A percentile compares a stretch with the other conserved stretches of the same genome.
phyloP scores from a whole-genome alignment of 2,329 filamentous ascomycete genomes.

The Colletotrichum tabaci region DNA sequence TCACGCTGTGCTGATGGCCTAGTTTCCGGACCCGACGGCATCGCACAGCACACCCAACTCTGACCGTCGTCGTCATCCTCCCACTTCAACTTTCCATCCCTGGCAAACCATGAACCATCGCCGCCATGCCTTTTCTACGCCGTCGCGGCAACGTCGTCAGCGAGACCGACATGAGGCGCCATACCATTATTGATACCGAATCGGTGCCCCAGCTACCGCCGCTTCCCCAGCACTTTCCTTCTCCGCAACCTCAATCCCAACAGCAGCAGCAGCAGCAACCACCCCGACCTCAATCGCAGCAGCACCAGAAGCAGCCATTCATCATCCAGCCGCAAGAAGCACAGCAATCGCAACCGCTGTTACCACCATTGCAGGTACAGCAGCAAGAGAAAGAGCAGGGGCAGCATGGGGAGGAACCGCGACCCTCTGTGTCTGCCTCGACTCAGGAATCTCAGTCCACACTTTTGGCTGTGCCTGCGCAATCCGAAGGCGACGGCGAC shows the following conservation, averaged over 20 bases:
- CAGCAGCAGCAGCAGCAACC: slow-evolving; percentile 27
- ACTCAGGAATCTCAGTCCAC: slow-evolving; percentile 8
- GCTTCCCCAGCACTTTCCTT: slow-evolving; percentile 42
- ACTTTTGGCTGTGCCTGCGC: slow-evolving; percentile 29
- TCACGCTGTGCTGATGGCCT: slow-evolving; percentile 36
- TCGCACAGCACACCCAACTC: slow-evolving; percentile 18
- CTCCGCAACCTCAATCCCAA: slow-evolving; percentile 28
- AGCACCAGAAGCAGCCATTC: slow-evolving; percentile 26
- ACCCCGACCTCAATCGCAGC: slow-evolving; percentile 21
- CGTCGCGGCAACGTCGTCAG: slow-evolving; percentile 73
- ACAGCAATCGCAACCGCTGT: slow-evolving; percentile 5
- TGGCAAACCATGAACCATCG: slow-evolving; percentile 54
- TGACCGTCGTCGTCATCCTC: slow-evolving; percentile 34
- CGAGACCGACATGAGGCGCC: slow-evolving; percentile 72
- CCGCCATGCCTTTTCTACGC: slow-evolving; percentile 73
- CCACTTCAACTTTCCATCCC: slow-evolving; percentile 32
- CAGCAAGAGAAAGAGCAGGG: background rate
- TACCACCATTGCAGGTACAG: background rate
- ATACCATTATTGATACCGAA: slow-evolving; percentile 57
- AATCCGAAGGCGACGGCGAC: slow-evolving; percentile 20
- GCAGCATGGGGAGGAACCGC: slow-evolving; percentile 6
- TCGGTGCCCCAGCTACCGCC: slow-evolving; percentile 47
- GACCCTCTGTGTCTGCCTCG: slow-evolving; percentile 26
- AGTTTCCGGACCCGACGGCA: slow-evolving; percentile 35
- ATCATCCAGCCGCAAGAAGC: slow-evolving; percentile 4